Evolutionary conservation across 306 rosid species (phyloP).

Genomic region (Gastrolobium villosum): DNA sequence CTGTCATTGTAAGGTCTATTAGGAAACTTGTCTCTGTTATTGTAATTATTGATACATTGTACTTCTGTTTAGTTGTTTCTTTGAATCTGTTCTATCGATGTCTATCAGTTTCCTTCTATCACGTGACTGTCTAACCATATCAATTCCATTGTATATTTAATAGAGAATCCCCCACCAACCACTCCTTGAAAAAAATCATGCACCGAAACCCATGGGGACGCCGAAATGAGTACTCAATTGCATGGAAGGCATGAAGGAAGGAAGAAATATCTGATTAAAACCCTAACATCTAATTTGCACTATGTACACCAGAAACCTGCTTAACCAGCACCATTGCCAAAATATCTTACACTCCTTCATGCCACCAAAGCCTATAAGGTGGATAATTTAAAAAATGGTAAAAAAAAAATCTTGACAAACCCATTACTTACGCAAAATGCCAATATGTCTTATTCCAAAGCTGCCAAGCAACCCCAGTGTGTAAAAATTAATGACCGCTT

Average conservation of each 20-base stretch:
- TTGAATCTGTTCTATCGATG: too few relatives aligned
- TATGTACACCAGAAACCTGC: conserved; percentile 4
- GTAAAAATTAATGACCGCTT: not conserved
- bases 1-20: too few relatives aligned
- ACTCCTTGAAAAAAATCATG: not conserved
- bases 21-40: too few relatives aligned
- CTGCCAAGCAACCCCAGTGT: conserved; percentile 4
- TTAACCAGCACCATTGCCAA: not conserved
- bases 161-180: not conserved
- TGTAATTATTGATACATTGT: too few relatives aligned
- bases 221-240: not conserved
- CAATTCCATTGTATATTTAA: not conserved
- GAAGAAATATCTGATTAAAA: not conserved
- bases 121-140: too few relatives aligned
- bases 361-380: conserved; percentile 28
- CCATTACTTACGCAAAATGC: conserved; percentile 10
- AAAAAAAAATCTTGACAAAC: conserved; percentile 12
- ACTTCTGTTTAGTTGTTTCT: too few relatives aligned
- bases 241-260: conserved; percentile 1
- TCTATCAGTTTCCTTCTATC: too few relatives aligned
- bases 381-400: conserved; percentile 20
- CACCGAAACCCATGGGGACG: not conserved
- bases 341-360: conserved; percentile 27
- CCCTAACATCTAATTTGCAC: not conserved
- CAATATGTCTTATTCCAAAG: not conserved